Evolutionary conservation across 192 early-diverging fungal species (phyloP).

Genomic region (Coemansia sp.): DNA sequence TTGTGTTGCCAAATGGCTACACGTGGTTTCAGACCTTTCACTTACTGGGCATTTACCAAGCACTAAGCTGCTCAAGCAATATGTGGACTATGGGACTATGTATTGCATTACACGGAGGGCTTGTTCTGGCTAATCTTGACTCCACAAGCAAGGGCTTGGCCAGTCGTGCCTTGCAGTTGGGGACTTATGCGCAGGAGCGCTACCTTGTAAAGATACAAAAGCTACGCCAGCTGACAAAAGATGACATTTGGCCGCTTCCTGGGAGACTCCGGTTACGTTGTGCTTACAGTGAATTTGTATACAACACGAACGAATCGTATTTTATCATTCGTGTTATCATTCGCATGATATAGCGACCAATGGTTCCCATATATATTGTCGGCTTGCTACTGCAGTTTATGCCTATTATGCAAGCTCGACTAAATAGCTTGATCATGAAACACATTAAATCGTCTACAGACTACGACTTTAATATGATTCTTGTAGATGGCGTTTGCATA

Average conservation of each 20-base stretch:
- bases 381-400: constrained; percentile 9
- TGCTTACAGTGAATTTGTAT: constrained; percentile 13
- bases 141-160: neutral
- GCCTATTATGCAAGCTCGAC: neutral
- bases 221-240: neutral
- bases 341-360: constrained; percentile 26
- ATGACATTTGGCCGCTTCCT: constrained; percentile 1
- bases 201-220: neutral
- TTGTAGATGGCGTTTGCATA: neutral
- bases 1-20: neutral
- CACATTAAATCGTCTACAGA: constrained; percentile 11
- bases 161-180: neutral
- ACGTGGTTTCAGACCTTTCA: neutral
- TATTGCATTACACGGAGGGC: neutral
- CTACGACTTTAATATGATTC: constrained; percentile 20
- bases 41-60: neutral
- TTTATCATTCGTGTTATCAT: constrained; percentile 40
- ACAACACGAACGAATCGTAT: constrained; percentile 26
- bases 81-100: neutral
- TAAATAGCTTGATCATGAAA: constrained; percentile 15
- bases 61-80: neutral
- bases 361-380: constrained; percentile 23
- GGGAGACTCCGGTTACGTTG: neutral
- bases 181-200: neutral
- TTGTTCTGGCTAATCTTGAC: neutral